Evolutionary conservation across 345 rosid genomes (phyloP), one percentile per base, ranked within the genome.

Genomic region (Physaria fendleri): DNA sequence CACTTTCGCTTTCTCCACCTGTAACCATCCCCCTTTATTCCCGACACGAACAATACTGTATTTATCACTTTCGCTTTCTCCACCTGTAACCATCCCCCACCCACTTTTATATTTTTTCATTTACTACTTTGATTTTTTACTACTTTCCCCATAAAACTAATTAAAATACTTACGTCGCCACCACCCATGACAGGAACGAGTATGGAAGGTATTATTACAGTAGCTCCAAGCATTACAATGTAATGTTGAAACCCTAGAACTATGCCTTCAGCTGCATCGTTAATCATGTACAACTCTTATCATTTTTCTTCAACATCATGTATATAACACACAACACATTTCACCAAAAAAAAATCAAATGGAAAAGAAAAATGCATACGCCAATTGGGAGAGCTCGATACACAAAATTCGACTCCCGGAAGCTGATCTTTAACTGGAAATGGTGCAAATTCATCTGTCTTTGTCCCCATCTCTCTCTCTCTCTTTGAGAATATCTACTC

Each of bases 221-320:
- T 80, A 8, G 89, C 83, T 46, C 96, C 98, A 29, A 92, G 80
- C 96, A 92, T 84, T 53, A 88, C 96, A 34, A 92, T 21, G 75
- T 85, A 92, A 72, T 92, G 98, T 68, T 92, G 98, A 70, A 92
- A 92, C 55, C 96, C 97, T 9, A 74, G 64, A 22, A 86, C 12
- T 25, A 84, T 23, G 2, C 89, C 89, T 72, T 78, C 82, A 8
- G 84, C 98, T 92, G 98, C 81, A 69, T 49, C 40, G 43, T 30
- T 10, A 21, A 14, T 66, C n/a, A 23, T 41, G 15, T 15, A n/a
- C 42, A 56, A 25, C 23, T 15, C 17, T 12, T 39, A 18, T 28
- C 7, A n/a, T 2, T 29, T 29, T 20, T n/a, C 16, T 11, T 10
- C 5, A 39, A 25, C 45, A 15, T 23, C 2, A 28, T n/a, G n/a